These are phyloP conservation scores for Canavalia gladiata DNA, from an alignment of 306 rosid genomes.

Conservation along the genomic window DNA sequence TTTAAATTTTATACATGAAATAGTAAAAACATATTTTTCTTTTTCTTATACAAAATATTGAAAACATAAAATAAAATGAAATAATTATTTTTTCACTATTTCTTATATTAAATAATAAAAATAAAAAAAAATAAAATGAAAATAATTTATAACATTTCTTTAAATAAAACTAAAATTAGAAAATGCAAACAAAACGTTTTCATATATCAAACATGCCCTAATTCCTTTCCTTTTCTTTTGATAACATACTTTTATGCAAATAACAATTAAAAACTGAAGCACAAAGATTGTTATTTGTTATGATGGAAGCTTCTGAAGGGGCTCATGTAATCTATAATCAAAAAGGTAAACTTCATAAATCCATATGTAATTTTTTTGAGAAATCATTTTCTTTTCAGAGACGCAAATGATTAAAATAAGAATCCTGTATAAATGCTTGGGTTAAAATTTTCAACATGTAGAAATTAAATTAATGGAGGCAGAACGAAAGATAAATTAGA, in stretches of 20 bases:
- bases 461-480: neutral
- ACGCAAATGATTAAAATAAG: slow-evolving; percentile 1
- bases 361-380: neutral
- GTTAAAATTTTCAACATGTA: neutral
- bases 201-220: too few species aligned
- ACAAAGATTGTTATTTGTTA: neutral
- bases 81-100: too few species aligned
- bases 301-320: neutral
- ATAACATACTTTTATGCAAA: neutral
- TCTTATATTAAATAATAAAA: too few species aligned
- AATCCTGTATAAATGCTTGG: neutral
- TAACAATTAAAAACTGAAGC: neutral
- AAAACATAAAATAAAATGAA: too few species aligned
- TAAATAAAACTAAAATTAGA: too few species aligned
- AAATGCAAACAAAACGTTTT: too few species aligned
- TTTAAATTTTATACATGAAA: too few species aligned
- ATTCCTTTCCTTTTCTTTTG: neutral
- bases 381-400: slow-evolving; percentile 9
- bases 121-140: too few species aligned
- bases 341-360: neutral
- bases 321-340: neutral
- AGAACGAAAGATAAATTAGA: neutral
- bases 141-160: too few species aligned
- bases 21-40: too few species aligned
- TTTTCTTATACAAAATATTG: too few species aligned